These are phyloP conservation scores for Cladosporium sp. DNA, from an alignment of 2,329 filamentous ascomycete species.

Conservation along the genomic window DNA sequence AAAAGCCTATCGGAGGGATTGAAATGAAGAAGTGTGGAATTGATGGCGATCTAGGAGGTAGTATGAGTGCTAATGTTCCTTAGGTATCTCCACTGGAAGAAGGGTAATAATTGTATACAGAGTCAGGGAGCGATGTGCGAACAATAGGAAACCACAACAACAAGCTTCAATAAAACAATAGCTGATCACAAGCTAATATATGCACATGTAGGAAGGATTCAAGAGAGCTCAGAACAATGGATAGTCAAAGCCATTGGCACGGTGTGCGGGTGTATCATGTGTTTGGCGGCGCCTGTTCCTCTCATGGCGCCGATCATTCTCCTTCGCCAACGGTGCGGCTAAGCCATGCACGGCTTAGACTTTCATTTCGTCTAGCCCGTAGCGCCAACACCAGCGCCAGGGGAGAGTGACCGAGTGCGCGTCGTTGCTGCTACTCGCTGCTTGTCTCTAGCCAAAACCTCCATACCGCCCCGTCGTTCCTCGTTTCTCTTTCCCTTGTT, in stretches of 20 bases:
- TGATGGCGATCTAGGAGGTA: neutral
- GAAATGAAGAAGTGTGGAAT: neutral
- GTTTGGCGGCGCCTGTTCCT: slow-evolving; percentile 3
- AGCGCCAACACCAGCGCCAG: neutral
- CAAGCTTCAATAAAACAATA: no score
- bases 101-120: neutral
- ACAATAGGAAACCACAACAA: no score
- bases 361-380: slow-evolving; percentile 7
- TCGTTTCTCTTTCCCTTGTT: neutral
- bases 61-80: neutral
- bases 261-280: neutral
- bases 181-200: no score
- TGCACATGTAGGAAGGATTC: neutral
- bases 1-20: neutral
- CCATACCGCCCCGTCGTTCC: neutral
- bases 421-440: neutral
- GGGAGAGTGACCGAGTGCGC: neutral
- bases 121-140: neutral
- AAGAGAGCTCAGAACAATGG: neutral
- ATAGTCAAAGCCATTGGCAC: neutral
- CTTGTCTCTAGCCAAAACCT: slow-evolving; percentile 3
- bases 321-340: slow-evolving; percentile 6
- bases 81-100: no score
- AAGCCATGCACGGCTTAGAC: neutral
- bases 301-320: slow-evolving; percentile 5